Base-by-base conservation (phyloP, 2,329 filamentous ascomycete genomes). In the Byssoonygena ceratinophila region DNA sequence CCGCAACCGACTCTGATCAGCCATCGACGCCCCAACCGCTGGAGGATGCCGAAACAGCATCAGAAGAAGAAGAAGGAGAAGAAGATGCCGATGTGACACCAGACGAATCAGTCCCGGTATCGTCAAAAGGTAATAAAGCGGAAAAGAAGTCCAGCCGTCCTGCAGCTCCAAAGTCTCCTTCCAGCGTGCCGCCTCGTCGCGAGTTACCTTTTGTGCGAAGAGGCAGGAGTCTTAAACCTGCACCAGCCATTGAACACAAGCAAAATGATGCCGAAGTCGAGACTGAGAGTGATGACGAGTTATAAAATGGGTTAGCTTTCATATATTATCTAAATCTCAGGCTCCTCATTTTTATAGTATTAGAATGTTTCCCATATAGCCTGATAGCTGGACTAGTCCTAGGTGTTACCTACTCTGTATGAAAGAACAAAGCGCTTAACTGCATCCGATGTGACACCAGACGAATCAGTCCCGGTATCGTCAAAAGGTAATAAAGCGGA, bases 221-320 rank as follows among this genome's bases (percentile, higher is more conserved):
- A 52, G 52, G 23, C 29, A 52, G 22, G 46, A 57, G 37, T 50
- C 34, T 25, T 5, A 53, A 52, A 39, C 18, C 53, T 3, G 47
- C 49, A 14, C 47, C 54, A 23, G 49, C 46, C 27, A 12, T 34
- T 8, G 39, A 53, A 43, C 49, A 25, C 29, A 52, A 51, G 12
- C 54, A 59, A 23, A 23, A 45, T 44, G 55, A 48, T 16, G 46
- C 39, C 46, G 58, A 55, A 29, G 56, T 49, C 4, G 64, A 63
- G 47, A 62, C 54, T 29, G 69, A 67, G 48, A 68, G 66, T 53
- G 70, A 72, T 55, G 70, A 73, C 60, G 70, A 73, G 54, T 53
- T 71, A 48, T 71, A 46, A 59, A n/a, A 20, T 7, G 8, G 2
- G 5, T 7, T 3, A 5, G n/a, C n/a, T 16, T 16, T 27, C 11